Base-by-base conservation (phyloP, 1,284 basidiomycete species). In the Sphaerobolus stellatus region DNA sequence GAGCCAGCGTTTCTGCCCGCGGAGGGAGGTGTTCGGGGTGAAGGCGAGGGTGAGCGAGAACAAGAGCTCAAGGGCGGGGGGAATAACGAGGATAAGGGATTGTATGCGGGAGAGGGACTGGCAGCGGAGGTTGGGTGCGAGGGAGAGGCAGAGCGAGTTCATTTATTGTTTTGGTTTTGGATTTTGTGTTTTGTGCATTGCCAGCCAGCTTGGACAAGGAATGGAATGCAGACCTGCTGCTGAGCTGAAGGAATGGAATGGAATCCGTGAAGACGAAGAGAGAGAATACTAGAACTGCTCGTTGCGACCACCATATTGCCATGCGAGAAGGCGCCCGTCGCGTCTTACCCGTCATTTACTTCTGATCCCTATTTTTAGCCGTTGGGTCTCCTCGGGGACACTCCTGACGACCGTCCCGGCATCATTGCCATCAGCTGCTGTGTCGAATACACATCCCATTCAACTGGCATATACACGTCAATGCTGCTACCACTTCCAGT, bases 41-140 rank as follows among this genome's bases (percentile, higher is more conserved):
- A 78, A 70, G 51, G 84, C 59, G 54, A 90, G 70, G 40, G 75
- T 71, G 50, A 80, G 66, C 31, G 81, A 75, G 58, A 84, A 80
- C 28, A 89, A 60, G 56, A 81, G 65, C 68, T 90, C 86, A 50
- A 89, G 64, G 27, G 70, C 80, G 16, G 83, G 75, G 20, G 86
- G 86, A 56, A 89, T 75, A 57, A 88, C 68, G 50, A 90, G 70
- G 41, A 78, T 61, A 30, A 71, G 69, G 56, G 73, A 75, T 68
- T 89, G 70, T 31, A 74, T 59, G 49, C 60, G 64, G 52, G 76
- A 74, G 58, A 86, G 75, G 41, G 77, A 74, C 58, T 79, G 68
- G 66, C 88, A 91, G 59, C 88, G 88, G 59, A 91, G 77, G 59
- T 82, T 86, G 38, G 84, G 71, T 56, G 84, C 79, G 41, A 80